Evolutionary conservation across 768 basidiomycete genomes (phyloP), one percentile per base, ranked within the genome.

Genomic region (Asterophora parasitica): DNA sequence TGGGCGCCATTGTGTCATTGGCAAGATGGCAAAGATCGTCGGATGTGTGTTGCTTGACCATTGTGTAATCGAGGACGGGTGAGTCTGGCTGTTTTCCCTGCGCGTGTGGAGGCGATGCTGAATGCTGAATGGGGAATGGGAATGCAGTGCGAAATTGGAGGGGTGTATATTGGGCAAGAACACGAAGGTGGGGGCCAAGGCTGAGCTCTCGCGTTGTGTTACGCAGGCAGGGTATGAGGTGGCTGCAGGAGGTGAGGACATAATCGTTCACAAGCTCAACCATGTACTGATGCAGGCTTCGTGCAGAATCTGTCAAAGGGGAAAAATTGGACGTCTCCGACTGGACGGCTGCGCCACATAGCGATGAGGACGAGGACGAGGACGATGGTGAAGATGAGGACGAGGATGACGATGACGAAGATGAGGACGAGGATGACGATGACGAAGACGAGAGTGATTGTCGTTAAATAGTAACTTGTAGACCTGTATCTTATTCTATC

Each of bases 41-140:
- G 87, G 88, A 9, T 93, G 88, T 55, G 78, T 95, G 6, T 62
- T 97, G 17, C 74, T 93, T 54, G 94, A 96, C 60, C 92, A 95
- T 58, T 94, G 92, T 57, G 77, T 88, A 4, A 69, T 97, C 10
- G 87, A 79, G 35, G 92, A 95, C 49, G 91, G 92, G 93, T 92
- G 53, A 59, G 81, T 60, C 4, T n/a, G 31, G 43, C 16, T 6
- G 23, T 6, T 23, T n/a, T 23, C 23, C 23, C 23, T 23, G 7
- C 26, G 17, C n/a, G 36, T 26, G 19, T 39, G 6, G 46, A 35
- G n/a, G n/a, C n/a, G n/a, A n/a, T n/a, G n/a, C 27, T 48, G 38
- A 49, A 23, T 6, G 54, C 3, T 15, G 33, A 37, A 31, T 37
- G 31, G 17, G 48, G 16, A 37, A 31, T 37, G 31, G 17, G 48